These are phyloP conservation scores for Tagetes erecta DNA, from an alignment of 129 eudicot genomes.

Conservation along the genomic window DNA sequence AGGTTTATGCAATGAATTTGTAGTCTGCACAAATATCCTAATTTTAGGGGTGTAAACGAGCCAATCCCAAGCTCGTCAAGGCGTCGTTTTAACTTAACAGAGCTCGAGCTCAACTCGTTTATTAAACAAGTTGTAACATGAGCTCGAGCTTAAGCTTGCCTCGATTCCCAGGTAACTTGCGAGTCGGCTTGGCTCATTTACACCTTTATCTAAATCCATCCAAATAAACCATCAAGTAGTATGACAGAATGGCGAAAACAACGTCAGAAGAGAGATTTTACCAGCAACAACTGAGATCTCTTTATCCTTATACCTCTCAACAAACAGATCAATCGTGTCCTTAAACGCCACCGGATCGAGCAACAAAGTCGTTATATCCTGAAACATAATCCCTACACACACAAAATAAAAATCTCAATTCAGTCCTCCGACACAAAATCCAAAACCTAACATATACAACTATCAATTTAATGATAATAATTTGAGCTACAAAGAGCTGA, in stretches of 20 bases:
- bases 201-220: neutral
- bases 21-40: too few species aligned
- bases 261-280: neutral
- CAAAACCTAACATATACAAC: neutral
- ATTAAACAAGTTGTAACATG: too few species aligned
- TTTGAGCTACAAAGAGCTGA: too few species aligned
- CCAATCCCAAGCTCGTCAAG: too few species aligned
- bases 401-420: neutral
- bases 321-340: conserved; percentile 94
- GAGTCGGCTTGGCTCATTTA: too few species aligned
- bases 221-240: neutral
- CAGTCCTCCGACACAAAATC: neutral
- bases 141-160: too few species aligned
- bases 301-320: conserved; percentile 62
- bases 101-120: too few species aligned
- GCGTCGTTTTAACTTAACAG: too few species aligned
- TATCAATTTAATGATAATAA: too few species aligned
- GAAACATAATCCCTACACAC: conserved; percentile 75
- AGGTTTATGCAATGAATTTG: neutral
- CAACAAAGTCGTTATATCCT: conserved; percentile 88
- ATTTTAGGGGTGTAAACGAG: too few species aligned
- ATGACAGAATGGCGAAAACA: neutral
- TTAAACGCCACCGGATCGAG: conserved; percentile 85
- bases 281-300: conserved; percentile 3
- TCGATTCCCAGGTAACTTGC: too few species aligned